These are phyloP conservation scores for Rhodotorula kratochvilovae DNA, from an alignment of 768 basidiomycete genomes.

Conservation along the genomic window DNA sequence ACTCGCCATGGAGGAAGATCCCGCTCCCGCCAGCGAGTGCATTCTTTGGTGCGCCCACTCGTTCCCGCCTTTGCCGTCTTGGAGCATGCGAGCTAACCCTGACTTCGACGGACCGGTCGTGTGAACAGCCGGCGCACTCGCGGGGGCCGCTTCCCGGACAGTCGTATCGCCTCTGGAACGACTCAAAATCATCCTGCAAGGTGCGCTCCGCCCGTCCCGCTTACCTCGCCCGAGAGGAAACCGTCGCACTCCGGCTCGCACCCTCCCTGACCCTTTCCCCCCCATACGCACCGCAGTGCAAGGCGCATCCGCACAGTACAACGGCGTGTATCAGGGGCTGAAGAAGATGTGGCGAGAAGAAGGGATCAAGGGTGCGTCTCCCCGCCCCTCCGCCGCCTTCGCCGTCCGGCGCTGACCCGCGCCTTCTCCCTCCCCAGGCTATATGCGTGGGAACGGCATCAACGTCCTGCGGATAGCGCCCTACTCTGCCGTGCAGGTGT, in stretches of 20 bases:
- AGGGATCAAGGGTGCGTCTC: slow-evolving; percentile 56
- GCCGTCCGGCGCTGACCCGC: no score
- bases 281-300: slow-evolving; percentile 51
- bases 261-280: slow-evolving; percentile 15
- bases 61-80: not conserved
- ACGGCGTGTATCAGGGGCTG: slow-evolving; percentile 76
- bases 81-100: not conserved
- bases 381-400: no score
- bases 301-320: slow-evolving; percentile 61
- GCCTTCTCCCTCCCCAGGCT: slow-evolving; percentile 49
- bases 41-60: slow-evolving; percentile 31
- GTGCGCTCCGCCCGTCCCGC: slow-evolving; percentile 4
- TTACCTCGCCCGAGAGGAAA: not conserved
- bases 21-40: slow-evolving; percentile 29
- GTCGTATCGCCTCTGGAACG: slow-evolving; percentile 88
- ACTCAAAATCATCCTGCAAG: slow-evolving; percentile 81
- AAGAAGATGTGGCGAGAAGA: slow-evolving; percentile 90
- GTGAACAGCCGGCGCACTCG: slow-evolving; percentile 46
- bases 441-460: slow-evolving; percentile 78
- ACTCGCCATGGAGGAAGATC: not conserved
- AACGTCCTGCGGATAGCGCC: slow-evolving; percentile 91
- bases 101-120: not conserved
- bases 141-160: slow-evolving; percentile 66
- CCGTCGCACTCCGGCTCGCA: not conserved
- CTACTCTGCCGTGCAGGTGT: slow-evolving; percentile 56